A percentile compares a stretch with the other conserved stretches of the same genome.
Conservation (phyloP, 441 rosid genomes). For the Gossypium davidsonii region DNA sequence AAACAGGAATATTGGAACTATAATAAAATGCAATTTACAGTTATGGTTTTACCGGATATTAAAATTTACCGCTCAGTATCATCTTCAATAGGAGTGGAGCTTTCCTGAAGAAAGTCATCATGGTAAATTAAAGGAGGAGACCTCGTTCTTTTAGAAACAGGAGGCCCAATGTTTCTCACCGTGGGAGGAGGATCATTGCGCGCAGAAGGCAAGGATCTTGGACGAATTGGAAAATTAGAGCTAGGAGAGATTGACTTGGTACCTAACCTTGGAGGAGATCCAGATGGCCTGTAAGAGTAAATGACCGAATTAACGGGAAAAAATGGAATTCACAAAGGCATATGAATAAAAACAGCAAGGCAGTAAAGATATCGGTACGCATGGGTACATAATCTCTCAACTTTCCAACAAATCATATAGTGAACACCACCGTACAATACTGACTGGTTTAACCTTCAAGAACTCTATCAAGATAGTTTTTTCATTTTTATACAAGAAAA, state of each 20-base stretch:
- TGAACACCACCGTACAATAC: background rate
- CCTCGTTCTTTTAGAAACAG: constrained; percentile 63
- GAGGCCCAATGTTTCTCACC: constrained; percentile 26
- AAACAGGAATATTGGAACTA: constrained; percentile 11
- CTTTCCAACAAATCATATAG: background rate
- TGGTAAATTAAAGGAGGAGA: constrained; percentile 46
- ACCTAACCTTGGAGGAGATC: constrained; percentile 43
- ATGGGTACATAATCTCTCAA: background rate
- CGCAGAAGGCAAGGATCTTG: constrained; percentile 21
- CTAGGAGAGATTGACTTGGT: constrained; percentile 33
- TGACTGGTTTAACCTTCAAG: background rate
- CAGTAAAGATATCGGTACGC: background rate
- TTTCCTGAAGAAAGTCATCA: constrained; percentile 41
- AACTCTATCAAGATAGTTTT: background rate
- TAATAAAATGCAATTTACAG: constrained; percentile 10
- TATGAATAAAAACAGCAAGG: background rate
- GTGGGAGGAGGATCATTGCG: constrained; percentile 17
- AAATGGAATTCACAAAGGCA: constrained; percentile 1
- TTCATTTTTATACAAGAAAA: background rate
- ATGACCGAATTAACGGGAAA: constrained; percentile 7
- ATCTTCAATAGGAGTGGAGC: constrained; percentile 34
- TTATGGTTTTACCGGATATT: constrained; percentile 8
- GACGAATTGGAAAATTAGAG: constrained; percentile 39
- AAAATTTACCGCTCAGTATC: constrained; percentile 60
- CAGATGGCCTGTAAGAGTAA: constrained; percentile 37